Conservation (phyloP, 1,139 yeast genomes). For the Scheffersomyces quercinus region DNA sequence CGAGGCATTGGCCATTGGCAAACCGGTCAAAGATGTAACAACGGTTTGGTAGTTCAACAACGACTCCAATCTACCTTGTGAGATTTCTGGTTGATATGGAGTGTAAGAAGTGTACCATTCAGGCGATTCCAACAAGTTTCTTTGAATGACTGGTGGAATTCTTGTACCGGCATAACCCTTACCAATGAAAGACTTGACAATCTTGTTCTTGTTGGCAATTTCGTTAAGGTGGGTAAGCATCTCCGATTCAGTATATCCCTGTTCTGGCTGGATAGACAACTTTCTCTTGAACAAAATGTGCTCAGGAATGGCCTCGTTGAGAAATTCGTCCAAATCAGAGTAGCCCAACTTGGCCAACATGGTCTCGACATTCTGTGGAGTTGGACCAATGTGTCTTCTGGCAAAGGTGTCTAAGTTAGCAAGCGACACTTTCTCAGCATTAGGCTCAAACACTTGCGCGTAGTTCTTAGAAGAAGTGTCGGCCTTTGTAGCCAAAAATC, state of each 20-base stretch:
- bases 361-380: constrained; percentile 55
- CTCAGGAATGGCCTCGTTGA: constrained; percentile 72
- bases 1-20: constrained; percentile 91
- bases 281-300: constrained; percentile 70
- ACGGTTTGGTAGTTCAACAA: constrained; percentile 89
- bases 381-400: constrained; percentile 90
- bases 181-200: constrained; percentile 78
- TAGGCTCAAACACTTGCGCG: constrained; percentile 40
- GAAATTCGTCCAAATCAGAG: constrained; percentile 66
- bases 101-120: constrained; percentile 99
- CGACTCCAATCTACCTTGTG: constrained; percentile 93
- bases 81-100: constrained; percentile 97
- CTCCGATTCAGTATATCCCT: constrained; percentile 80
- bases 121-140: constrained; percentile 89
- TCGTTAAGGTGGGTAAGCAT: constrained; percentile 68
- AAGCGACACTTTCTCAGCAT: constrained; percentile 25
- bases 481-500: constrained; percentile 32
- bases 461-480: constrained; percentile 50
- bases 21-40: constrained; percentile 85
- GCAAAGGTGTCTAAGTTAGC: constrained; percentile 75
- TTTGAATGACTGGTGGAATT: constrained; percentile 88
- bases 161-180: constrained; percentile 92
- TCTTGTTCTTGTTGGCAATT: constrained; percentile 74
- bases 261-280: constrained; percentile 59
- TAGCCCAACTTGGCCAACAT: constrained; percentile 74